phyloP scores from a whole-genome alignment of 495 filamentous ascomycete genomes.

The Hypomontagnella monticulosa region DNA sequence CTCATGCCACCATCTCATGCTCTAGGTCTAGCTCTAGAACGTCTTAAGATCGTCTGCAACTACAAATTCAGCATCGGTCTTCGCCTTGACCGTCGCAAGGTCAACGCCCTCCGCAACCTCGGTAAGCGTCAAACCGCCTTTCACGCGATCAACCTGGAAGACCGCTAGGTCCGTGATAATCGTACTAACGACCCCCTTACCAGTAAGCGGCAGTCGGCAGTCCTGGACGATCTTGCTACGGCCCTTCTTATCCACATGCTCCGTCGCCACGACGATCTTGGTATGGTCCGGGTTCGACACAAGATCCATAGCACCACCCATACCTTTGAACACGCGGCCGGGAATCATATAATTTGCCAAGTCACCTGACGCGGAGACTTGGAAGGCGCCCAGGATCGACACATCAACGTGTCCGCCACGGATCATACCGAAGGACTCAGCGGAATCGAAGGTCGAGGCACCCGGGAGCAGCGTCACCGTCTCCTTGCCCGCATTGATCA shows the following conservation, averaged over 20 bases:
- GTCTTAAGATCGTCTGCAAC: conserved; percentile 58
- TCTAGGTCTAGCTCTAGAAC: conserved; percentile 51
- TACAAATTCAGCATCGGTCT: conserved; percentile 64
- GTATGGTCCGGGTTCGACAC: conserved; percentile 67
- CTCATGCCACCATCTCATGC: neutral
- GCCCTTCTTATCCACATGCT: conserved; percentile 70
- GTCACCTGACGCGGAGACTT: conserved; percentile 66
- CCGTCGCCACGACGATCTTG: conserved; percentile 69
- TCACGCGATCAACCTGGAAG: conserved; percentile 64
- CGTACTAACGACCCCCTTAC: conserved; percentile 61
- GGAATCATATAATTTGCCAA: conserved; percentile 73
- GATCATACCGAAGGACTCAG: conserved; percentile 71
- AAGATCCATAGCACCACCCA: conserved; percentile 72
- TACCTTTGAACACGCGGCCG: conserved; percentile 70
- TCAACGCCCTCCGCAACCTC: conserved; percentile 65
- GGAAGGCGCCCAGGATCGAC: conserved; percentile 68
- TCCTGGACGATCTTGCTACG: conserved; percentile 66
- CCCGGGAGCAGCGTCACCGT: conserved; percentile 67
- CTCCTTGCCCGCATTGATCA: conserved; percentile 71
- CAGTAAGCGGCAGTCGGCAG: conserved; percentile 66
- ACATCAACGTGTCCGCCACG: conserved; percentile 68
- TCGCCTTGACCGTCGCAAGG: conserved; percentile 62
- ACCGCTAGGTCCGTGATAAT: conserved; percentile 68
- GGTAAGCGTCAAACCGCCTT: conserved; percentile 61
- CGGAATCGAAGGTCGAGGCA: conserved; percentile 65